Evolutionary conservation across 805 yeast species (phyloP), one percentile per base, ranked within the genome.

Genomic region (Candida pseudoglaebosa): DNA sequence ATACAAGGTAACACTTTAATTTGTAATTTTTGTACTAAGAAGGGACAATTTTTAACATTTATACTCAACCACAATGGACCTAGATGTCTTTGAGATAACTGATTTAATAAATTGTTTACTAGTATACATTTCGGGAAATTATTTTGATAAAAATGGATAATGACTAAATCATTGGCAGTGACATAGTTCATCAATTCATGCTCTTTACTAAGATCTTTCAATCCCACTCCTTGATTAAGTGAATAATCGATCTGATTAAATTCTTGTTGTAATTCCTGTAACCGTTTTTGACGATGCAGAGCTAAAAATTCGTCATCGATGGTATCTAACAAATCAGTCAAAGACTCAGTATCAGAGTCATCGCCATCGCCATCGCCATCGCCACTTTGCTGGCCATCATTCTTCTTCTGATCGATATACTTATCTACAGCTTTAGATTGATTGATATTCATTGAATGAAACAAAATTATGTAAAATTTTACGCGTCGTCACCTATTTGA

Each of bases 1-100:
- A 86, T 79, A 46, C 80, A 81, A 0, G 96, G 96, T 4, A 87
- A 65, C 8, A 82, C 79, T 53, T 82, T 77, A 36, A 88, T 70
- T 2, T 67, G 63, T 28, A 88, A 67, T 52, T 77, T 79, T 2
- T 77, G 61, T 4, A 79, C 87, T 32, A 88, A 62, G 52, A 87
- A 87, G 3, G 95, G 89, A 1, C 90, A 84, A 28, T 73, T 62
- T 24, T 67, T 73, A 0, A 85, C 95, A 39, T 72, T 66, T 3
- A 84, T 71, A 33, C 73, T 67, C 15, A 73, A 57, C 42, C 83
- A 76, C 40, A 66, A 68, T 1, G 84, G 66, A 2, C 65, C 62
- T 34, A 82, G 52, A 58, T 86, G 85, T 45, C 73, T 76, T 41
- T 69, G 70, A 1, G 91, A 78, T 5, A 86, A 50, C 14, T 56